phyloP scores from a whole-genome alignment of 2,329 filamentous ascomycete species.

The Cytospora leucostoma region DNA sequence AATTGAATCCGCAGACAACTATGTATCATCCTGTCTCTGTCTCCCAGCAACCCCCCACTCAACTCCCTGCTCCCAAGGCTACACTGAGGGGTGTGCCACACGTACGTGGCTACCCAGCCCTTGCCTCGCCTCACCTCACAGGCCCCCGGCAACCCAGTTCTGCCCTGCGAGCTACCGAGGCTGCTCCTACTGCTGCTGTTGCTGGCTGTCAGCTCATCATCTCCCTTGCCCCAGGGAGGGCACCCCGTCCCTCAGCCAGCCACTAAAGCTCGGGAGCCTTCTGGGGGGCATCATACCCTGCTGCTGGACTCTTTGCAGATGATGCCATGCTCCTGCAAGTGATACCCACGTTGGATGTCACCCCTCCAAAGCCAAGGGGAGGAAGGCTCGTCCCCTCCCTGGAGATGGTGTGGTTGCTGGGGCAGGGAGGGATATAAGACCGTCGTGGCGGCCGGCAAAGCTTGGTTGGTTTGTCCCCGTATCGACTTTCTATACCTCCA shows the following conservation, averaged over 20 bases:
- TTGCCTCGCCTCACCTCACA: not conserved
- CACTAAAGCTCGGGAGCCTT: not conserved
- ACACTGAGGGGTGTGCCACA: not conserved
- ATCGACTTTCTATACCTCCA: no score
- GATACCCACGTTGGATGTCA: not conserved
- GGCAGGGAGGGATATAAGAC: not conserved
- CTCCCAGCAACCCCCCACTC: not conserved
- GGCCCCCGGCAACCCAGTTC: not conserved
- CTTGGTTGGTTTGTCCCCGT: not conserved
- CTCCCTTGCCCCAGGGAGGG: no score
- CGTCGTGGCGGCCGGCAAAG: not conserved
- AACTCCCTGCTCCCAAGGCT: not conserved
- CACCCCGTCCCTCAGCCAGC: not conserved
- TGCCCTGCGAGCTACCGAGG: conserved; percentile 6
- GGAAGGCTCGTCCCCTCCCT: not conserved
- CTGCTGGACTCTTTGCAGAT: not conserved
- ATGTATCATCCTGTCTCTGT: not conserved
- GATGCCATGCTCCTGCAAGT: not conserved
- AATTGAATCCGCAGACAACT: not conserved
- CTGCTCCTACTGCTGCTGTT: not conserved
- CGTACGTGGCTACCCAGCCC: not conserved
- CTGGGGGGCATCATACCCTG: not conserved
- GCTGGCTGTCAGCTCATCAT: not conserved
- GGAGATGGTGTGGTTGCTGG: not conserved
- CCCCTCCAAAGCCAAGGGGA: not conserved